Evolutionary conservation across 1,139 yeast genomes (phyloP), one percentile per base, ranked within the genome.

Genomic region (Saccharomyces hybrid): DNA sequence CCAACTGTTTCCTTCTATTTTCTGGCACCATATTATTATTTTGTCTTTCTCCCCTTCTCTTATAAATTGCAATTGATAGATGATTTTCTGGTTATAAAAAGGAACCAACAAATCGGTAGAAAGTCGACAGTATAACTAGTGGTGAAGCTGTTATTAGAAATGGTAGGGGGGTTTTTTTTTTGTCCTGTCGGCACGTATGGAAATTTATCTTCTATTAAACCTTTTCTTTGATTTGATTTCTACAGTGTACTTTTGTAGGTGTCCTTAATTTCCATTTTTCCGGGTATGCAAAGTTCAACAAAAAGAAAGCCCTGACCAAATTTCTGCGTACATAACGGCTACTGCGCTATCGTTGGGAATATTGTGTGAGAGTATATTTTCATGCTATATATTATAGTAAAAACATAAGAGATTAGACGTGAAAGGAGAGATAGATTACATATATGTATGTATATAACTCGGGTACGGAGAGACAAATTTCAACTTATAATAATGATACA

Each of bases 1-100:
- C 31, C 26, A 56, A 48, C 51, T 57, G 59, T 46, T 56, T 54
- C 53, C 55, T 55, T 29, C 58, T 53, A 23, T 57, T 49, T 50
- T 55, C 55, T 27, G 57, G 50, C 41, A 51, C 48, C 25, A 51
- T 54, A 55, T 6, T 38, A 20, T 9, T 38, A 16, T 9, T 38
- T 5, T 20, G 26, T 38, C 25, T 38, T 38, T 11, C 13, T 20
- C 44, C 44, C 44, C 44, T 38, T 38, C 44, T 20, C 25, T 38
- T 9, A 5, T 11, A 26, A 9, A 38, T 3, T 20, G 8, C 25
- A 38, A 20, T 38, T 20, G 44, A 38, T 38, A 38, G 44, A 38
- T 25, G 25, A 23, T 20, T 9, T 38, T 38, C 23, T 20, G 44
- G 25, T 9, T 3, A 14, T 9, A 38, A 38, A 38, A 38, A 38